Base-by-base conservation (phyloP, 768 basidiomycete species). In the Polyporus arcularius region DNA sequence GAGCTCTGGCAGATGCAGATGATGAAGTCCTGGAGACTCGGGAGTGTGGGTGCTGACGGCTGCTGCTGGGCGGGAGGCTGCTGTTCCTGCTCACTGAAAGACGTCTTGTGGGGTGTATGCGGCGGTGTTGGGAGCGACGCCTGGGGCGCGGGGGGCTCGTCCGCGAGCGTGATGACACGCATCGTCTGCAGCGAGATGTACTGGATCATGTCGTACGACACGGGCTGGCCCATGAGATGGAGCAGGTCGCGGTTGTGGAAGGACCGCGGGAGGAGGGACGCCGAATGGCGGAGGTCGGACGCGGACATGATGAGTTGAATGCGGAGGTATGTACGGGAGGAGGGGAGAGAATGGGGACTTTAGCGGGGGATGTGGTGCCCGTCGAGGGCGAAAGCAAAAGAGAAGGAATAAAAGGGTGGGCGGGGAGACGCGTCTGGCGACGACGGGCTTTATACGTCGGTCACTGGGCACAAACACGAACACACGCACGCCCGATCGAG, bases 21-120 rank as follows among this genome's bases (percentile, higher is more conserved):
- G 72, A 99, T 96, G 74, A 97, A 99, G 55, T 88, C 82, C 67
- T 91, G 85, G 52, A 99, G 79, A 40, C 87, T 82, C 39, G 92
- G 86, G 32, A 89, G 72, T 53, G 72, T 76, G 28, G 68, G 67
- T 18, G 64, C 48, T 68, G 61, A 65, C n/a, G 64, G 50, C 70
- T 64, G 67, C 55, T 61, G 64, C 30, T 47, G 49, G 16, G 43
- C 26, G 52, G 51, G 46, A 3, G 53, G 14, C 54, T 60, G 58
- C 35, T 55, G 51, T 43, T 58, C 57, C 5, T 64, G 63, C 55
- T 56, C 66, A 66, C 71, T 73, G 67, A 67, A 75, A 59, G 71
- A 76, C 68, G 70, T 65, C 71, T 82, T 82, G 74, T 79, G 75
- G 64, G 88, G 80, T n/a, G 88, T 87, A 26, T 80, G 77, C 0